phyloP scores from a whole-genome alignment of 805 yeast species.

The Schizosaccharomyces osmophilus region DNA sequence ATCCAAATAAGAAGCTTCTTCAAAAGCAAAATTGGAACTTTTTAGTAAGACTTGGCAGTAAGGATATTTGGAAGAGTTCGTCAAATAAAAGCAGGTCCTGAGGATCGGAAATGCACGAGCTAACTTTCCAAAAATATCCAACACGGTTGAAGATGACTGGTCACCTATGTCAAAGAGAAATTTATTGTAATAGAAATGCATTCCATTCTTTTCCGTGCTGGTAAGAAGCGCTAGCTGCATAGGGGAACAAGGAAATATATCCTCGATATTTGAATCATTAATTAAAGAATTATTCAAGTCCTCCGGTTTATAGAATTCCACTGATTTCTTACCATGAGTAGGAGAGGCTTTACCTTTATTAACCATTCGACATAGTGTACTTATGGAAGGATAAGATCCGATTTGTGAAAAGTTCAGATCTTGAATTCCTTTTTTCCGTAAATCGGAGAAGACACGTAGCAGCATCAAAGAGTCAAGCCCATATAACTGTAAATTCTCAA shows the following conservation, averaged over 20 bases:
- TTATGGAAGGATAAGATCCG: neutral
- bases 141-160: neutral
- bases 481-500: neutral
- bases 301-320: too few relatives aligned
- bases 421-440: slow-evolving; percentile 1
- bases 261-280: too few relatives aligned
- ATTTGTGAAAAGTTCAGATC: neutral
- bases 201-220: neutral
- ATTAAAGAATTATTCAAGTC: too few relatives aligned
- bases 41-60: slow-evolving; percentile 7
- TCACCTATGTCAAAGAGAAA: neutral
- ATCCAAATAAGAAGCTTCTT: neutral
- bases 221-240: slow-evolving; percentile 9
- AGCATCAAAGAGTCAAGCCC: neutral
- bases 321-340: too few relatives aligned
- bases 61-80: slow-evolving; percentile 3
- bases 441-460: neutral
- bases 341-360: too few relatives aligned
- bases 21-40: neutral
- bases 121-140: neutral
- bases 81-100: slow-evolving; percentile 6
- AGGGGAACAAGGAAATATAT: slow-evolving; percentile 7
- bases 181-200: neutral
- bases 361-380: neutral
- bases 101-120: slow-evolving; percentile 4